phyloP scores from a whole-genome alignment of 345 rosid species.

The Conringia planisiliqua region DNA sequence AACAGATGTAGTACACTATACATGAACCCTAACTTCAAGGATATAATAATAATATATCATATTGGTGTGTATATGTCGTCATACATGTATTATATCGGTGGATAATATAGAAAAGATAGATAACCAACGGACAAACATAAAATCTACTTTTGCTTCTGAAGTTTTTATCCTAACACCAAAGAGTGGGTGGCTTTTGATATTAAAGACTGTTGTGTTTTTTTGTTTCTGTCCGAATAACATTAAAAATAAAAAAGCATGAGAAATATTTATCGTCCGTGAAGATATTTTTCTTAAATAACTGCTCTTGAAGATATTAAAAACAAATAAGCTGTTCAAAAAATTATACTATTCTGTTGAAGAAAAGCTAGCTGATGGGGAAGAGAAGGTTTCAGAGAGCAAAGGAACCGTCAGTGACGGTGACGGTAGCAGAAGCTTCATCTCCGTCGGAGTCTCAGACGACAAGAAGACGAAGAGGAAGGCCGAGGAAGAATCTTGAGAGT shows the following conservation, averaged over 20 bases:
- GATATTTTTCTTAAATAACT: neutral
- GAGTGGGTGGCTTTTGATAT: constrained; percentile 25
- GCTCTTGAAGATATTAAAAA: constrained; percentile 6
- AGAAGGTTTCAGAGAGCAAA: constrained; percentile 69
- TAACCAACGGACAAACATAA: constrained; percentile 26
- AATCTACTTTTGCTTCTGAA: constrained; percentile 17
- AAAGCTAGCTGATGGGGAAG: constrained; percentile 55
- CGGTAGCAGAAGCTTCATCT: constrained; percentile 49
- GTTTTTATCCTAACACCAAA: neutral
- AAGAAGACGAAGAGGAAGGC: constrained; percentile 79
- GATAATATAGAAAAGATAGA: constrained; percentile 1
- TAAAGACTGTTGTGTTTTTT: neutral
- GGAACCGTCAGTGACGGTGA: constrained; percentile 62
- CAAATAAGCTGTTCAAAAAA: neutral
- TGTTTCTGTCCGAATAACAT: constrained; percentile 6
- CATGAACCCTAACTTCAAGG: neutral
- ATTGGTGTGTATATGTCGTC: neutral
- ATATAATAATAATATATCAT: neutral
- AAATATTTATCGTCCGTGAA: neutral
- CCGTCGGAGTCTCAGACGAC: constrained; percentile 36
- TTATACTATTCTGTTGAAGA: neutral
- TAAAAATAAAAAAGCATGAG: neutral
- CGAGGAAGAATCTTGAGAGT: constrained; percentile 59
- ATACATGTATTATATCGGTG: constrained; percentile 6
- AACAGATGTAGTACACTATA: neutral